Percentiles rank a stretch among this genome's conserved stretches.
Conservation (phyloP, 73 alveolate species). For the Blepharisma japonicum region DNA sequence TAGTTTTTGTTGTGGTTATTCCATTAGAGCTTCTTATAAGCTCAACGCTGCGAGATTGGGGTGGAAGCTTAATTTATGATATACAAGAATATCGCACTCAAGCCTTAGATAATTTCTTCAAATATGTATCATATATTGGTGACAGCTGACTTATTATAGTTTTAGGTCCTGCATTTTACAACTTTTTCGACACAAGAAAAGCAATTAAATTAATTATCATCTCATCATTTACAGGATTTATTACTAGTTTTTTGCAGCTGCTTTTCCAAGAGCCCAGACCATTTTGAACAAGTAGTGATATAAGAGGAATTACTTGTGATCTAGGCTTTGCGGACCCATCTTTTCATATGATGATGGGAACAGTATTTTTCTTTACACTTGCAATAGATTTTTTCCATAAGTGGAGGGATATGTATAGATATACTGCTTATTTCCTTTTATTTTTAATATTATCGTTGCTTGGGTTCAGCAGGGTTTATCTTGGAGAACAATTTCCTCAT, state of each 20-base stretch:
- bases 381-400: background rate
- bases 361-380: background rate
- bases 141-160: background rate
- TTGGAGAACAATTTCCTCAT: slow-evolving; percentile 29
- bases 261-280: slow-evolving; percentile 25
- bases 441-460: background rate
- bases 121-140: background rate
- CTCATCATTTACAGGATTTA: background rate
- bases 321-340: slow-evolving; percentile 2
- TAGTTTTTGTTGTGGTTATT: background rate
- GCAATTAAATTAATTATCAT: slow-evolving; percentile 13
- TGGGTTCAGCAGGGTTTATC: background rate
- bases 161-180: background rate
- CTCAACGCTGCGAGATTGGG: background rate
- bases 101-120: background rate
- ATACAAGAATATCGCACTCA: background rate
- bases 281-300: background rate
- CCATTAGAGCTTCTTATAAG: slow-evolving; percentile 1
- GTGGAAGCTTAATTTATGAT: too few relatives aligned
- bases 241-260: slow-evolving; percentile 1
- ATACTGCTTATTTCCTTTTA: background rate
- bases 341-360: background rate
- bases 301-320: background rate
- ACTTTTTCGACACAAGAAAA: background rate
- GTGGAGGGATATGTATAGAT: background rate